phyloP scores from a whole-genome alignment of 371 early-diverging fungal species.

The Funneliformis caledonium region DNA sequence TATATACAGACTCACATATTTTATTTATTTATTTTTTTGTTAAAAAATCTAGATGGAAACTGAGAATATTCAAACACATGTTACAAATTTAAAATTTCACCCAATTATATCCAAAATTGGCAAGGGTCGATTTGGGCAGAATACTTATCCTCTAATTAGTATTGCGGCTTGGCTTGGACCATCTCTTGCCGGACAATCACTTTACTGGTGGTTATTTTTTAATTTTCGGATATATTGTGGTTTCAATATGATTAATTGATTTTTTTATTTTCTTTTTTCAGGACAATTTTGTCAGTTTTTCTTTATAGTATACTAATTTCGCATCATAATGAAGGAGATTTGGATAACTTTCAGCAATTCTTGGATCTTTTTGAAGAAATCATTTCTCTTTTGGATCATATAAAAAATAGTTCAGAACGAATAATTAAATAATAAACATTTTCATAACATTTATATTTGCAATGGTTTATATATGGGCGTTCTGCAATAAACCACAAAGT shows the following conservation, averaged over 20 bases:
- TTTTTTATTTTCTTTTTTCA: background rate
- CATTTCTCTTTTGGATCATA: background rate
- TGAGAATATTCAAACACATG: background rate
- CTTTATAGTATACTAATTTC: slow-evolving; percentile 5
- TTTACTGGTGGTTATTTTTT: slow-evolving; percentile 32
- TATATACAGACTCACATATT: background rate
- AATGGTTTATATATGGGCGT: no score
- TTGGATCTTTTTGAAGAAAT: slow-evolving; percentile 18
- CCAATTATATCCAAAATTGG: slow-evolving; percentile 24
- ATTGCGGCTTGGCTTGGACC: slow-evolving; percentile 30
- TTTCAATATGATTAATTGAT: background rate
- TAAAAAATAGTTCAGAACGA: background rate
- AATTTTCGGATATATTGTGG: background rate
- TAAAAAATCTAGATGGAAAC: background rate
- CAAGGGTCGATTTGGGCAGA: slow-evolving; percentile 30
- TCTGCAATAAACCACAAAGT: no score
- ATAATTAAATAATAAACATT: background rate
- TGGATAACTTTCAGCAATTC: slow-evolving; percentile 31
- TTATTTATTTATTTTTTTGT: background rate
- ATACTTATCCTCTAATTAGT: slow-evolving; percentile 1
- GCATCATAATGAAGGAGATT: slow-evolving; percentile 26
- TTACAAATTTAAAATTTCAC: background rate
- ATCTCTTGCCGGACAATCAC: slow-evolving; percentile 25
- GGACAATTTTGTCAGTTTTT: slow-evolving; percentile 22
- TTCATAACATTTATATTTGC: no score